Percentiles rank a stretch among this genome's conserved stretches.
These are phyloP conservation scores for Aureobasidium sp. DNA, from an alignment of 2,329 filamentous ascomycete species.

Conservation along the genomic window DNA sequence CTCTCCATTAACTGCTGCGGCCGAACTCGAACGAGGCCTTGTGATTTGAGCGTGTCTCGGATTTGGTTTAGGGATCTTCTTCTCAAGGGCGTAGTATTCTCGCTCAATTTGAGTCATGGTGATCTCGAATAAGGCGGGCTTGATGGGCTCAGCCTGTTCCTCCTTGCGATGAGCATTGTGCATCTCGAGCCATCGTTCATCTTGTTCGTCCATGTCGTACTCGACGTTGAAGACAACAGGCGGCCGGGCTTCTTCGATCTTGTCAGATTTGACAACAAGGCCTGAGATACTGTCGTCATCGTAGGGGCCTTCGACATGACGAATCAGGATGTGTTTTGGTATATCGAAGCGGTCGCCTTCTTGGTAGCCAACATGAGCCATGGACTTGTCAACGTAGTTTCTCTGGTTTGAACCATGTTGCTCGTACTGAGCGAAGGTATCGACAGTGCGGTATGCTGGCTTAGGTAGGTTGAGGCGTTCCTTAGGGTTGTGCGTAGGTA, in stretches of 20 bases:
- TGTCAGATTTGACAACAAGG: slow-evolving; percentile 46
- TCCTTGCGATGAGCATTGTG: slow-evolving; percentile 70
- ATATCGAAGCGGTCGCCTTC: slow-evolving; percentile 84
- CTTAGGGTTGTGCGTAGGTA: slow-evolving; percentile 70
- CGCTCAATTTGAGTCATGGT: slow-evolving; percentile 99
- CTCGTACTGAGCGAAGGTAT: slow-evolving; percentile 73
- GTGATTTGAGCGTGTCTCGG: slow-evolving; percentile 94
- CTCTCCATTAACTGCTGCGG: slow-evolving; percentile 91
- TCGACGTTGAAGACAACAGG: slow-evolving; percentile 70
- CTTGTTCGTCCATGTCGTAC: slow-evolving; percentile 99
- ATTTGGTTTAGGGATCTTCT: slow-evolving; percentile 88
- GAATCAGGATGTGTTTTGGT: slow-evolving; percentile 62
- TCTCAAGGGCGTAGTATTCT: slow-evolving; percentile 94
- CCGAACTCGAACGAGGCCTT: slow-evolving; percentile 83
- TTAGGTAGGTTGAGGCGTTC: slow-evolving; percentile 71
- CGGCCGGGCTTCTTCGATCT: slow-evolving; percentile 41
- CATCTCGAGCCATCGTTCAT: slow-evolving; percentile 87
- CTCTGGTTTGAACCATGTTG: slow-evolving; percentile 77
- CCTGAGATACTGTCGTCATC: slow-evolving; percentile 52
- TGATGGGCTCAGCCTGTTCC: slow-evolving; percentile 71
- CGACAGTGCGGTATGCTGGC: slow-evolving; percentile 66
- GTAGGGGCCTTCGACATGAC: slow-evolving; percentile 53
- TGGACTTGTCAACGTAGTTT: slow-evolving; percentile 81
- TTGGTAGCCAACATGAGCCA: slow-evolving; percentile 94
- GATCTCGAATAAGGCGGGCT: slow-evolving; percentile 91